These are phyloP conservation scores for Neurospora pannonica DNA, from an alignment of 495 filamentous ascomycete genomes.

Conservation along the genomic window DNA sequence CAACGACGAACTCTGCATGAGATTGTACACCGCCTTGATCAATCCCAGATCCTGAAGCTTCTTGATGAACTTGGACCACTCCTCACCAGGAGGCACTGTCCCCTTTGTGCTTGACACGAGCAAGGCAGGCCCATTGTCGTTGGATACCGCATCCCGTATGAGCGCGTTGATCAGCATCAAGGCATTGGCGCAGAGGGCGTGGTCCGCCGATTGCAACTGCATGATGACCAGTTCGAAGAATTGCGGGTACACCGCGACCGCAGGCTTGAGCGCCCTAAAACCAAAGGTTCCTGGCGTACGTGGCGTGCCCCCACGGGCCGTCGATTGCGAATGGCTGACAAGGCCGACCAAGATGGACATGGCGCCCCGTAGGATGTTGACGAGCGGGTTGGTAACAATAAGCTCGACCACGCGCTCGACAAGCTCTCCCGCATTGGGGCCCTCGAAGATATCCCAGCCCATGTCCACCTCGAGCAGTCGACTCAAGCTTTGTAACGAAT, in stretches of 20 bases:
- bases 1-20: slow-evolving; percentile 91
- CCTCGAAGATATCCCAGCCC: slow-evolving; percentile 78
- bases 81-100: slow-evolving; percentile 40
- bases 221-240: slow-evolving; percentile 91
- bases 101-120: slow-evolving; percentile 27
- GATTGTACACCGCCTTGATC: slow-evolving; percentile 78
- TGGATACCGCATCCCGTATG: slow-evolving; percentile 86
- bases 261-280: slow-evolving; percentile 84
- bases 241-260: slow-evolving; percentile 79
- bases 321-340: slow-evolving; percentile 69
- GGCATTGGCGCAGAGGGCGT: slow-evolving; percentile 92
- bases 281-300: slow-evolving; percentile 55
- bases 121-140: slow-evolving; percentile 37
- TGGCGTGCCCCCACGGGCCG: slow-evolving; percentile 19
- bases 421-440: slow-evolving; percentile 37
- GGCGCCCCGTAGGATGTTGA: slow-evolving; percentile 92
- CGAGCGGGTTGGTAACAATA: slow-evolving; percentile 89
- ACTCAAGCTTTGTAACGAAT: slow-evolving; percentile 80
- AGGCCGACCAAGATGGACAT: slow-evolving; percentile 94
- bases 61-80: slow-evolving; percentile 96
- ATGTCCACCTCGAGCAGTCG: slow-evolving; percentile 89
- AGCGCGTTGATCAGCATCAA: slow-evolving; percentile 90
- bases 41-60: slow-evolving; percentile 84
- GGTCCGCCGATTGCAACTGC: slow-evolving; percentile 84
- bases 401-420: slow-evolving; percentile 77